Conservation (phyloP, 768 basidiomycete species). For the Amanita pseudoporphyria region DNA sequence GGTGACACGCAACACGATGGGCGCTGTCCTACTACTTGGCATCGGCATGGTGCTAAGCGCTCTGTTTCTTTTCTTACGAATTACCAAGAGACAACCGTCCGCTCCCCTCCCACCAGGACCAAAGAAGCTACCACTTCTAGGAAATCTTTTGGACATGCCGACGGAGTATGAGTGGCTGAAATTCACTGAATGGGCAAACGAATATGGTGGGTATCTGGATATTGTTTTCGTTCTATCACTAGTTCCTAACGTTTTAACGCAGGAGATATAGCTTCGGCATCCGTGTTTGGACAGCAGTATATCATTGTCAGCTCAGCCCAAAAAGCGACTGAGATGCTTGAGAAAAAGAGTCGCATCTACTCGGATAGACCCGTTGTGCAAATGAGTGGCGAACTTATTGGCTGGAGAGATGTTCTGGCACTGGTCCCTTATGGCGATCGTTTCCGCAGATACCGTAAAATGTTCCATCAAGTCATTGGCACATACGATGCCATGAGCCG, state of each 20-base stretch:
- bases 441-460: constrained; percentile 29
- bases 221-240: too few species aligned
- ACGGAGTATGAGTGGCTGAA: constrained; percentile 30
- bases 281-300: constrained; percentile 14
- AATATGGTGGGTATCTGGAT: too few species aligned
- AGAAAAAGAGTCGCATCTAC: constrained; percentile 41
- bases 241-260: neutral
- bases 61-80: neutral
- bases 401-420: constrained; percentile 28
- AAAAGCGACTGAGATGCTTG: constrained; percentile 37
- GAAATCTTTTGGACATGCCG: constrained; percentile 36
- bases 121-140: constrained; percentile 30
- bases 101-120: constrained; percentile 33
- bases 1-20: too few species aligned
- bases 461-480: constrained; percentile 33
- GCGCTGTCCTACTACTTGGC: too few species aligned
- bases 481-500: constrained; percentile 25
- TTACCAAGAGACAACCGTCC: constrained; percentile 3
- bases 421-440: constrained; percentile 28
- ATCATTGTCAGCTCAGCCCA: constrained; percentile 33
- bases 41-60: too few species aligned
- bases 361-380: constrained; percentile 41
- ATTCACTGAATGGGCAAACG: constrained; percentile 30
- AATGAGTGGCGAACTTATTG: constrained; percentile 34
- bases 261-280: constrained; percentile 5